Base-by-base conservation (phyloP, 768 basidiomycete genomes). In the Chalciporus chontae region DNA sequence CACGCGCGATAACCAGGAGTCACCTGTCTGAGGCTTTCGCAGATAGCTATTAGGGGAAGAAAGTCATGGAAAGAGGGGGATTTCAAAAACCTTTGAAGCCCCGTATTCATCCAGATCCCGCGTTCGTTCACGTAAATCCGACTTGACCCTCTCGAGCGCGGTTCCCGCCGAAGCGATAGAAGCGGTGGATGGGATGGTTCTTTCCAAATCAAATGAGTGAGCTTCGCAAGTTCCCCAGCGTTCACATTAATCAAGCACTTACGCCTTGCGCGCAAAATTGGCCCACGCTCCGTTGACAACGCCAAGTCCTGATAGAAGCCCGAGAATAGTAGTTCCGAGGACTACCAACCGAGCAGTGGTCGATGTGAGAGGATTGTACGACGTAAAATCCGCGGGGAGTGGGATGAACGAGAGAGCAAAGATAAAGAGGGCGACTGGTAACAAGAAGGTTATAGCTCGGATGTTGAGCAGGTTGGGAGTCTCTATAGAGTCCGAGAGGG, bases 271-370 rank as follows among this genome's bases (percentile, higher is more conserved):
- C 32, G 51, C 23, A 57, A 67, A 62, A 42, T 47, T 46, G 8
- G 57, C 69, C 85, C 87, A 87, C 0, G 81, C 77, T 40, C 78
- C 83, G 54, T 76, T 81, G 42, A 87, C 73, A 3, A 87, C 84
- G 54, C 89, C 89, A 53, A 89, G 85, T 0, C 90, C 90, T 0
- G 90, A 89, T 5, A 93, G 73, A 3, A 83, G 62, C 5, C 90
- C 90, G n/a, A 93, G 81, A 48, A 90, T 78, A 26, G 84, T 73
- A 0, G 85, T 90, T 3, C 90, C 90, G 18, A 92, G 67, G 17
- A 90, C 85, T 17, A 85, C 79, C 13, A 91, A 74, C 10, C 89
- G 79, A 3, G 85, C 71, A 2, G 84, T 70, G 0, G 77, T 72
- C 1, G 80, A 70, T 8, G 76, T 77, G 21, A 77, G 69, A 2